These are phyloP conservation scores for Cordyceps tenuipes DNA, from an alignment of 2,329 filamentous ascomycete species.

Conservation along the genomic window DNA sequence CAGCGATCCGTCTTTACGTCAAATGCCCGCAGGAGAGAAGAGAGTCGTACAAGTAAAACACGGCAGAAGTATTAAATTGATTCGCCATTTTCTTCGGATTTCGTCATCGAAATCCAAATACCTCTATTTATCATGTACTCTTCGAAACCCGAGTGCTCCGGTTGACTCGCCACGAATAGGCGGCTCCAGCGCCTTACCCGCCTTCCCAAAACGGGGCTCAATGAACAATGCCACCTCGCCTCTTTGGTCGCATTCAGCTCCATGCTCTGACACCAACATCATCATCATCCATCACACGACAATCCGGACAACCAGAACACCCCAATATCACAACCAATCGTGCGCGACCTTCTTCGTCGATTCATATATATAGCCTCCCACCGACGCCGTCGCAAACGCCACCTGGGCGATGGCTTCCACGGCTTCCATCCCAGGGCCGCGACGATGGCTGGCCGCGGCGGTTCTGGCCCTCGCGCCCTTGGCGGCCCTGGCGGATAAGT, in stretches of 20 bases:
- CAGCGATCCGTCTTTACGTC: background rate
- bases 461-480: slow-evolving; percentile 35
- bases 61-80: background rate
- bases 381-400: slow-evolving; percentile 1
- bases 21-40: background rate
- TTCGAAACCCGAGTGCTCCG: background rate
- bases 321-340: background rate
- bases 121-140: no score
- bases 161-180: background rate
- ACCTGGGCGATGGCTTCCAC: slow-evolving; percentile 6
- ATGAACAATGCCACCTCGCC: slow-evolving; percentile 11
- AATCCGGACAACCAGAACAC: background rate
- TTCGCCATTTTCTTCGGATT: background rate
- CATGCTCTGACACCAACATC: slow-evolving; percentile 4
- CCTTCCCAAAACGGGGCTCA: slow-evolving; percentile 3
- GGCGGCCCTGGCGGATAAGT: slow-evolving; percentile 22
- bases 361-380: background rate
- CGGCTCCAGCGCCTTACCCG: background rate
- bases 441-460: slow-evolving; percentile 25
- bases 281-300: background rate
- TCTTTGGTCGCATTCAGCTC: background rate
- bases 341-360: background rate
- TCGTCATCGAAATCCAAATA: no score
- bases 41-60: background rate
- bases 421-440: slow-evolving; percentile 14